These are phyloP conservation scores for Trichoderma simmonsii DNA, from an alignment of 2,329 filamentous ascomycete species.

Conservation along the genomic window DNA sequence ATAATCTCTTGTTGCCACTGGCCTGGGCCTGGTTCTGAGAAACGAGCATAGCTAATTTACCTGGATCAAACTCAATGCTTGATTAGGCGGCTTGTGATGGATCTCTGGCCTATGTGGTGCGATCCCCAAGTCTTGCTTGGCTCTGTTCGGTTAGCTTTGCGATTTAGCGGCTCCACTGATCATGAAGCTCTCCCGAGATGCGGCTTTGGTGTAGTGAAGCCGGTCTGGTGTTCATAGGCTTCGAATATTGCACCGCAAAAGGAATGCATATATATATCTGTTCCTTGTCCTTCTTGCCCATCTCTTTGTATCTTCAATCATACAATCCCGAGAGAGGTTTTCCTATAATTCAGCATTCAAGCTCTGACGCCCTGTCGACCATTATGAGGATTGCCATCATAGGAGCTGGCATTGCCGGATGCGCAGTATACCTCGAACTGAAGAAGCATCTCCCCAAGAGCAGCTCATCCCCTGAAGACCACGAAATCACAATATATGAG, in stretches of 20 bases:
- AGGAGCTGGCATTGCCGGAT: conserved; percentile 28
- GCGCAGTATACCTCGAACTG: conserved; percentile 26
- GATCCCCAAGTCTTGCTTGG: not conserved
- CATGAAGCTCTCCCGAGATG: conserved; percentile 6
- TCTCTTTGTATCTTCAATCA: not conserved
- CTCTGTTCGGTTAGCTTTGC: conserved; percentile 13
- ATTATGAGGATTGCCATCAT: conserved; percentile 28
- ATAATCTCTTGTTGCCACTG: not conserved
- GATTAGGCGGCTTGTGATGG: not conserved
- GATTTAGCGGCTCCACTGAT: conserved; percentile 7
- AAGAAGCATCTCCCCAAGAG: conserved; percentile 23
- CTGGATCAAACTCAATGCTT: not conserved
- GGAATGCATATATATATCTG: not conserved
- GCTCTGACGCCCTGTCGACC: not conserved
- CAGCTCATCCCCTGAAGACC: not conserved
- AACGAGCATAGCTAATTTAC: not conserved
- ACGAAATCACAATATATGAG: conserved; percentile 27
- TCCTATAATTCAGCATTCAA: not conserved
- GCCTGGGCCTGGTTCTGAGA: not conserved
- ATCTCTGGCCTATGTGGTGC: not conserved
- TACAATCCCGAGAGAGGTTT: no score
- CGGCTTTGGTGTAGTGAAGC: not conserved
- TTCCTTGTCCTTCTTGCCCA: not conserved
- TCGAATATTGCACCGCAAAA: not conserved
- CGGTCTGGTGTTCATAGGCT: not conserved